Percentiles rank a stretch among this genome's conserved stretches.
These are phyloP conservation scores for Trichosporon coremiiforme DNA, from an alignment of 1,284 basidiomycete species.

Conservation along the genomic window DNA sequence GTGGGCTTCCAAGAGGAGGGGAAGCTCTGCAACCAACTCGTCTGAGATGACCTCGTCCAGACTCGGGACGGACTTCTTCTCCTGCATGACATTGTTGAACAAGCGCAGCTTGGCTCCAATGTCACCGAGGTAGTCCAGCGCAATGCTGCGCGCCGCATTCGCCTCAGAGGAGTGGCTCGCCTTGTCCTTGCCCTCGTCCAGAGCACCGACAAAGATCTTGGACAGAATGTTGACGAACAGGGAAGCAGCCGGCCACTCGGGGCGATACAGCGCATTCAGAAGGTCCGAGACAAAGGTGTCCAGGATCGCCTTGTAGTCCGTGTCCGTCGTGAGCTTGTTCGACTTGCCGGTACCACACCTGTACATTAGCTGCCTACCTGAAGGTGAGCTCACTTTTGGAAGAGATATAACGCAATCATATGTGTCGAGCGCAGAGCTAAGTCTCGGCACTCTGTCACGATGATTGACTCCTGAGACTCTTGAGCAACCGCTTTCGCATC, in stretches of 20 bases:
- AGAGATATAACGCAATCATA: constrained; percentile 79
- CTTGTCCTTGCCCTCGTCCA: constrained; percentile 76
- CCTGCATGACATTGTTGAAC: constrained; percentile 44
- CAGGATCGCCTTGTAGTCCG: constrained; percentile 85
- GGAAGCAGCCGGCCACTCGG: constrained; percentile 94
- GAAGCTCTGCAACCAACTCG: constrained; percentile 62
- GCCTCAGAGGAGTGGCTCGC: constrained; percentile 60
- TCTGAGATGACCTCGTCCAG: constrained; percentile 71
- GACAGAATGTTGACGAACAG: constrained; percentile 75
- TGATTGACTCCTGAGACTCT: constrained; percentile 17
- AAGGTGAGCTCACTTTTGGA: constrained; percentile 64
- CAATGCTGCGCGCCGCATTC: constrained; percentile 80
- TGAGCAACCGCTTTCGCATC: constrained; percentile 18
- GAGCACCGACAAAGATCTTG: constrained; percentile 78
- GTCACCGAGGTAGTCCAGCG: constrained; percentile 89
- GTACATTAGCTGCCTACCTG: background rate
- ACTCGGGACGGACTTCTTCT: constrained; percentile 54
- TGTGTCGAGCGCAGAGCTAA: constrained; percentile 79
- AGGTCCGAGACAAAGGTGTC: constrained; percentile 87
- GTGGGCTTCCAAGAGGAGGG: constrained; percentile 60
- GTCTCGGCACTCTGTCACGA: constrained; percentile 57
- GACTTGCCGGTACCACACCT: constrained; percentile 62
- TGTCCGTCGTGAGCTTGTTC: constrained; percentile 83
- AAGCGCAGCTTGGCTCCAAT: constrained; percentile 79
- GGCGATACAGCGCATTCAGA: constrained; percentile 84